phyloP scores from a whole-genome alignment of 495 filamentous ascomycete species.

The Penicillium roqueforti region DNA sequence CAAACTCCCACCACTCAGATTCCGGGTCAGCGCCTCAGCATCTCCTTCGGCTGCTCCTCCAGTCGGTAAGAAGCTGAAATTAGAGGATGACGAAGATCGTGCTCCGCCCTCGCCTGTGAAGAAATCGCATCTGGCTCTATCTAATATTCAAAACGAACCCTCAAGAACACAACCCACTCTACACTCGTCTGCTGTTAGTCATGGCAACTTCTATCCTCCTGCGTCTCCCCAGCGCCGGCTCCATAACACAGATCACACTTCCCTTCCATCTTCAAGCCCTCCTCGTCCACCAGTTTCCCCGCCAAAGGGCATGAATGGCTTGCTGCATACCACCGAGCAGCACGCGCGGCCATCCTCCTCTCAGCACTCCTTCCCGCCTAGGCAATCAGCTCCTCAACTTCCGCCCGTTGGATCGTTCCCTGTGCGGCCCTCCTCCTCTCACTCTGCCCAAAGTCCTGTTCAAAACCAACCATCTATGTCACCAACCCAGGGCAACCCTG shows the following conservation, averaged over 20 bases:
- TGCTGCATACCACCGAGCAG: slow-evolving; percentile 18
- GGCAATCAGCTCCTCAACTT: slow-evolving; percentile 31
- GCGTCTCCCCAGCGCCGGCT: slow-evolving; percentile 41
- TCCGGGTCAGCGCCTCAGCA: slow-evolving; percentile 53
- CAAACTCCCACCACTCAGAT: slow-evolving; percentile 71
- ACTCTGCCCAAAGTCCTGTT: slow-evolving; percentile 39
- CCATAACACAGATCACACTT: slow-evolving; percentile 22
- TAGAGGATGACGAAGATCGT: slow-evolving; percentile 18
- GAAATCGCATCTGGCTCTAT: slow-evolving; percentile 22
- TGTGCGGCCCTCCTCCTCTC: slow-evolving; percentile 45
- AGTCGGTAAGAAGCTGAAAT: slow-evolving; percentile 22
- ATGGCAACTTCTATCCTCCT: slow-evolving; percentile 32
- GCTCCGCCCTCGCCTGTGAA: slow-evolving; percentile 33
- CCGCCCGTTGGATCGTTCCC: slow-evolving; percentile 34
- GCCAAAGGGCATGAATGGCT: slow-evolving; percentile 32
- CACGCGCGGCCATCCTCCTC: slow-evolving; percentile 23
- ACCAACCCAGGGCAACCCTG: slow-evolving; percentile 45
- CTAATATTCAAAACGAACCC: slow-evolving; percentile 20
- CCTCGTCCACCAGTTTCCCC: slow-evolving; percentile 38
- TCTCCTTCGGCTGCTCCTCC: slow-evolving; percentile 35
- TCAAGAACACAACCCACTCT: slow-evolving; percentile 18
- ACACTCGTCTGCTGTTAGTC: slow-evolving; percentile 20
- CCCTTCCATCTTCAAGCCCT: slow-evolving; percentile 30
- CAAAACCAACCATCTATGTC: slow-evolving; percentile 49
- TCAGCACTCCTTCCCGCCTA: slow-evolving; percentile 29